These are phyloP conservation scores for Pseudotsuga menziesii DNA, from an alignment of 75 land plant species.

Conservation along the genomic window DNA sequence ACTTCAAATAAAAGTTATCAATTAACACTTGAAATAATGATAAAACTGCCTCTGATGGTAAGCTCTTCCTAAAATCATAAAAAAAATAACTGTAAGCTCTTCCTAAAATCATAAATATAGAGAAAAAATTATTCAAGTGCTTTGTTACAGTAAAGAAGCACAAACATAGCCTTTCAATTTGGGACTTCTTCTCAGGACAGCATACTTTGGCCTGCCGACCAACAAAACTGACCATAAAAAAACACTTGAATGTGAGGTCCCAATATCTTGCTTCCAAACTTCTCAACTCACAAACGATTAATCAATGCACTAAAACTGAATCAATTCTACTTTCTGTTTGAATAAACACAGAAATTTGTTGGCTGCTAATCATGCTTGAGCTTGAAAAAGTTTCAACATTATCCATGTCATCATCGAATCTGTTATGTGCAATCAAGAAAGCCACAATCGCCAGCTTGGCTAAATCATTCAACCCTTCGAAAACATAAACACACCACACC, in stretches of 20 bases:
- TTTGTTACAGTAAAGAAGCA: neutral
- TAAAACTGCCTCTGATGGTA: neutral
- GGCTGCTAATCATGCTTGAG: too few relatives aligned
- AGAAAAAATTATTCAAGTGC: too few relatives aligned
- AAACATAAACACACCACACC: neutral
- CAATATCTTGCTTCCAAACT: neutral
- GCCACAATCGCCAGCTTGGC: too few relatives aligned
- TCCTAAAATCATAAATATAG: neutral
- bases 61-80: neutral
- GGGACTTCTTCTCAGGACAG: neutral
- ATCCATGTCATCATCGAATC: too few relatives aligned
- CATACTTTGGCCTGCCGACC: neutral
- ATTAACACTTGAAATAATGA: neutral
- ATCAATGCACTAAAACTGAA: neutral
- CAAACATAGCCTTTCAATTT: too few relatives aligned
- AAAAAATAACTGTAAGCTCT: neutral
- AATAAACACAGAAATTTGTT: neutral
- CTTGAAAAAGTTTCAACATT: too few relatives aligned
- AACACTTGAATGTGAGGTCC: neutral
- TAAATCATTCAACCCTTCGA: too few relatives aligned
- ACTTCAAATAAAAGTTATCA: neutral
- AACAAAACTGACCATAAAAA: neutral
- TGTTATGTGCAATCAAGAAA: too few relatives aligned
- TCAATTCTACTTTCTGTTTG: neutral
- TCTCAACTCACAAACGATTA: neutral